Evolutionary conservation across 495 filamentous ascomycete genomes (phyloP), one percentile per base, ranked within the genome.

Genomic region (Penicillium macrosclerotiorum): DNA sequence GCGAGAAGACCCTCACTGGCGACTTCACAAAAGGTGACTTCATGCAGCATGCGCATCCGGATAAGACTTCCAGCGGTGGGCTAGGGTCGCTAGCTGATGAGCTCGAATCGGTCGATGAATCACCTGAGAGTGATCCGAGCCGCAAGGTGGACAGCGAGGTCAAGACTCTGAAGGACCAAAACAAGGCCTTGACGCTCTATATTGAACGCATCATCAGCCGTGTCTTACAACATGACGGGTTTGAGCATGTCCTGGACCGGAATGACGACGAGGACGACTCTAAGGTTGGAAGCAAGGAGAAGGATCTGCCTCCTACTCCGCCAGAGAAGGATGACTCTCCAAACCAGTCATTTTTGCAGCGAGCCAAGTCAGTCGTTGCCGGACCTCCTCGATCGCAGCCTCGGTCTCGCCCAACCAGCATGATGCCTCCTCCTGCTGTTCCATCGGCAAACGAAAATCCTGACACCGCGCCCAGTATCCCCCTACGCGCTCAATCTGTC

Each of bases 171-270:
- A 93, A 89, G 67, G 90, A 95, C 51, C 86, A 96, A 66, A 97
- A 97, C 73, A 98, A 96, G 65, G 93, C 93, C 32, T 71, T 97
- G 50, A 95, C 90, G 2, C 77, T 96, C 24, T 98, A 98, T 66
- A 96, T 98, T 66, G 95, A 96, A 76, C 92, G 89, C 60, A 96
- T 98, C 62, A 96, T 98, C 57, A 91, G 90, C 64, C 85, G 93
- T 16, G 79, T 98, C 13, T 75, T 98, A 29, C 85, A 93, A 57
- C 88, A 96, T 69, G 87, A 96, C 57, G 90, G 91, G 36, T 96
- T 95, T 41, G 93, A 98, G 63, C 79, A 84, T 47, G 91, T 98
- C 36, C 76, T 97, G 32, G 72, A 75, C 41, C 64, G 64, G 49
- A 73, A 72, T 36, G 89, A 94, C 64, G 88, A 90, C 56, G 75